Percentiles rank a stretch among this genome's conserved stretches.
Evolutionary conservation across 139 green algal genomes (phyloP).

Genomic region (Pseudopediastrum boryanum): DNA sequence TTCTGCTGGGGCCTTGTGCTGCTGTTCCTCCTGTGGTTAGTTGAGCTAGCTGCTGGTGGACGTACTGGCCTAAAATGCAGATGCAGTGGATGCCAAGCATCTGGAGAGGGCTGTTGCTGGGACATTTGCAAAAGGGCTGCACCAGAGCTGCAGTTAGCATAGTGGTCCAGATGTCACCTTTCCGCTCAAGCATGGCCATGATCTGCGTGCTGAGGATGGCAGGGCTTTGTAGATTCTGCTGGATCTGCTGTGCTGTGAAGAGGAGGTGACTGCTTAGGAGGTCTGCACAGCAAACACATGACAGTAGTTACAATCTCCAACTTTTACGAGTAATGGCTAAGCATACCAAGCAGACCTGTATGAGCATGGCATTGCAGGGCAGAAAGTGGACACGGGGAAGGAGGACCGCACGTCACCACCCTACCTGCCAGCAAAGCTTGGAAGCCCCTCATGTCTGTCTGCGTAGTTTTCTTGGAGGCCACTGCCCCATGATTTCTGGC

Average conservation of each 20-base stretch:
- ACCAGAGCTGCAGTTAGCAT: too few relatives aligned
- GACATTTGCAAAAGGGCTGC: too few relatives aligned
- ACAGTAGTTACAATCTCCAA: not conserved
- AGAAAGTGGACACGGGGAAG: not conserved
- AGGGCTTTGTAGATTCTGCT: too few relatives aligned
- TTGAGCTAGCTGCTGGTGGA: not conserved
- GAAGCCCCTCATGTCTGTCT: not conserved
- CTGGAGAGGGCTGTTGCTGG: too few relatives aligned
- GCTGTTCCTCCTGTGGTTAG: not conserved
- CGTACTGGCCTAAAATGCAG: too few relatives aligned
- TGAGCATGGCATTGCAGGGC: not conserved
- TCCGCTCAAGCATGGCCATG: too few relatives aligned
- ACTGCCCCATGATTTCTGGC: not conserved
- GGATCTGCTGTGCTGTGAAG: too few relatives aligned
- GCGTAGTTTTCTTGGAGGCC: not conserved
- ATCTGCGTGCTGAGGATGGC: too few relatives aligned
- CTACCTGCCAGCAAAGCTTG: not conserved
- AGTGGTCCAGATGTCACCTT: too few relatives aligned
- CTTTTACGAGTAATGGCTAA: not conserved
- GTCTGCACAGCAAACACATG: not conserved
- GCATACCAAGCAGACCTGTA: conserved; percentile 1
- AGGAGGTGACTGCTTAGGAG: not conserved
- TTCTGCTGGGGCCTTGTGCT: not conserved
- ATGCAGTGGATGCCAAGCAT: too few relatives aligned
- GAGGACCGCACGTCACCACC: not conserved